These are phyloP conservation scores for Simmondsia chinensis DNA, from an alignment of 148 eudicot genomes.

Conservation along the genomic window DNA sequence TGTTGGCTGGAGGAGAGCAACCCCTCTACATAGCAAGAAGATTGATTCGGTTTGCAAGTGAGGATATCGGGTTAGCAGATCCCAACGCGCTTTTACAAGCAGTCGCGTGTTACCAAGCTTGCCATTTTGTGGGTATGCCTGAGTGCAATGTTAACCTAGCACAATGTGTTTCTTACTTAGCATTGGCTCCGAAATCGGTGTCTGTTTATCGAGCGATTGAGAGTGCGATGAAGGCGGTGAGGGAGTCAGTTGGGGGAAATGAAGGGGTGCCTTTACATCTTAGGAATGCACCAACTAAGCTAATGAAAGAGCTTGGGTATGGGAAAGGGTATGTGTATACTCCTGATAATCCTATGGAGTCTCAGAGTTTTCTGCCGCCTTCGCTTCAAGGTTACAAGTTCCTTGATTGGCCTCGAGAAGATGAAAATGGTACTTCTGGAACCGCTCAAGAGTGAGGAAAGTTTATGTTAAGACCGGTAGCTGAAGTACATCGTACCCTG, in stretches of 20 bases:
- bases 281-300: conserved; percentile 81
- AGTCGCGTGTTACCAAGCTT: conserved; percentile 77
- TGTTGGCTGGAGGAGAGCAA: conserved; percentile 88
- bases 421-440: too few relatives aligned
- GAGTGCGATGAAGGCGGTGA: conserved; percentile 54
- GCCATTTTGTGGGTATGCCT: conserved; percentile 84
- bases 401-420: conserved; percentile 76
- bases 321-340: conserved; percentile 75
- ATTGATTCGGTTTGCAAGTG: conserved; percentile 67
- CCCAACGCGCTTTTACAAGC: conserved; percentile 61
- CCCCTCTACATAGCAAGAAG: conserved; percentile 81
- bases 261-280: conserved; percentile 84
- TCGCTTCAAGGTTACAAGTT: conserved; percentile 67
- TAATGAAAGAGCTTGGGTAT: conserved; percentile 79
- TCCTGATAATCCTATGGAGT: conserved; percentile 51
- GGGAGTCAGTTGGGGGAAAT: conserved; percentile 75
- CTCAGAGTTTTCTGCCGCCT: conserved; percentile 55
- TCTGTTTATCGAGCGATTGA: conserved; percentile 47
- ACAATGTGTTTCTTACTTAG: conserved; percentile 75
- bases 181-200: conserved; percentile 73
- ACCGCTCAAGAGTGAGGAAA: too few relatives aligned
- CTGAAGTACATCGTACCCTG: too few relatives aligned
- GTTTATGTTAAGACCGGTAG: too few relatives aligned
- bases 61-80: conserved; percentile 86
- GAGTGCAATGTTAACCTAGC: conserved; percentile 72